Base-by-base conservation (phyloP, 768 basidiomycete species). In the Pulveroboletus sp. region DNA sequence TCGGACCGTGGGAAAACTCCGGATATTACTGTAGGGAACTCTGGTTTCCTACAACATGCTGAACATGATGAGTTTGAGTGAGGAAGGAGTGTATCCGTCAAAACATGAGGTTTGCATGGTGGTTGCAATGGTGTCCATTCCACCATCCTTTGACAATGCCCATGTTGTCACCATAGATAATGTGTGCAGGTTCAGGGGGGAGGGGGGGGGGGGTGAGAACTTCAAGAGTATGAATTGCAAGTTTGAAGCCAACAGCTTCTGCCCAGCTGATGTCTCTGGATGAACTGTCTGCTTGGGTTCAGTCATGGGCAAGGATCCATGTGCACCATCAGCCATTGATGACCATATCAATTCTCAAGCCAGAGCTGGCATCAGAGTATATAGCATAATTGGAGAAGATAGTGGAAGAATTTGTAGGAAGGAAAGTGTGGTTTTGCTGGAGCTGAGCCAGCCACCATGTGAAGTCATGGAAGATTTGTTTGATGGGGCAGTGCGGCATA, bases 121-220 rank as follows among this genome's bases (percentile, higher is more conserved):
- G 0, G 29, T 47, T 47, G 46, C 3, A 3, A 1, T 47, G 46
- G 9, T 30, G 27, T n/a, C 17, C 9, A 1, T 13, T 5, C 2
- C 1, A 11, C 46, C 38, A 47, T 1, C 38, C 46, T 14, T 47
- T 12, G 1, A 40, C 8, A 1, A 47, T 32, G 9, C 38, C 22
- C 3, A 38, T 47, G 38, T 47, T 47, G 46, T 40, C 38, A 3
- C 22, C 13, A 6, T 47, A 3, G 3, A 47, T 3, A 2, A 47
- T 10, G n/a, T 39, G 7, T 1, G 1, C 1, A n/a, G n/a, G n/a
- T 6, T 29, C 27, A 29, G 2, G 30, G 1, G n/a, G n/a, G n/a
- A n/a, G n/a, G n/a, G n/a, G n/a, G n/a, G n/a, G n/a, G n/a, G 2
- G 13, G 23, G 22, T 17, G 1, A 5, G 9, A 10, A 3, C 2